Evolutionary conservation across 129 eudicot genomes (phyloP).

Genomic region (Kitagawia praeruptora): DNA sequence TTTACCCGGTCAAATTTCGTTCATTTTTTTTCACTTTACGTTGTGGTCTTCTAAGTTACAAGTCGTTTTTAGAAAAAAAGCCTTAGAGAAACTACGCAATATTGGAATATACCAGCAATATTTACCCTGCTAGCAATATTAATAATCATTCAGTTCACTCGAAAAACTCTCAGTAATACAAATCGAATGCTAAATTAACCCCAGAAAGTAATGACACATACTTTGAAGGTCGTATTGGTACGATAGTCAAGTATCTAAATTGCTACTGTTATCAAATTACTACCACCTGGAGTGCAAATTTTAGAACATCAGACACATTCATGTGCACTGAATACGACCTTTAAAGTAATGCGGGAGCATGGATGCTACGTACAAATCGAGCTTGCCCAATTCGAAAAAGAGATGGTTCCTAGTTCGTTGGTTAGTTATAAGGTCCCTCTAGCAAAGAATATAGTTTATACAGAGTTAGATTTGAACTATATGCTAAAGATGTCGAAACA

Average conservation of each 20-base stretch:
- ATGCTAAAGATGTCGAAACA: not conserved
- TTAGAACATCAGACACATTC: not conserved
- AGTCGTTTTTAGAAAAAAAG: no score
- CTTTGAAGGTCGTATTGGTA: not conserved
- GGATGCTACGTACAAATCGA: not conserved
- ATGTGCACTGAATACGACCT: not conserved
- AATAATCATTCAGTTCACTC: not conserved
- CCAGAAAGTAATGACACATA: not conserved
- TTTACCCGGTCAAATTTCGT: not conserved
- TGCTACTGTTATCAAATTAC: not conserved
- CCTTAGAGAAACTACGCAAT: no score
- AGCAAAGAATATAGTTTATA: not conserved
- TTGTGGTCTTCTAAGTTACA: no score
- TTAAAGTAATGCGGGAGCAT: not conserved
- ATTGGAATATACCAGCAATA: no score
- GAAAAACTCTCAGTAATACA: no score
- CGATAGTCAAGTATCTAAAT: not conserved
- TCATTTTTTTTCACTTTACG: not conserved
- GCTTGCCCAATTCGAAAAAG: no score
- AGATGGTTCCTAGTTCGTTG: not conserved
- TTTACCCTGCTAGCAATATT: no score
- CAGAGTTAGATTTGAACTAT: not conserved
- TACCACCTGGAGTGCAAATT: not conserved
- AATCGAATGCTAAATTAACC: no score
- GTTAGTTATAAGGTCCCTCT: not conserved